Base-by-base conservation (phyloP, 768 basidiomycete genomes). In the Cyclocybe aegerita region DNA sequence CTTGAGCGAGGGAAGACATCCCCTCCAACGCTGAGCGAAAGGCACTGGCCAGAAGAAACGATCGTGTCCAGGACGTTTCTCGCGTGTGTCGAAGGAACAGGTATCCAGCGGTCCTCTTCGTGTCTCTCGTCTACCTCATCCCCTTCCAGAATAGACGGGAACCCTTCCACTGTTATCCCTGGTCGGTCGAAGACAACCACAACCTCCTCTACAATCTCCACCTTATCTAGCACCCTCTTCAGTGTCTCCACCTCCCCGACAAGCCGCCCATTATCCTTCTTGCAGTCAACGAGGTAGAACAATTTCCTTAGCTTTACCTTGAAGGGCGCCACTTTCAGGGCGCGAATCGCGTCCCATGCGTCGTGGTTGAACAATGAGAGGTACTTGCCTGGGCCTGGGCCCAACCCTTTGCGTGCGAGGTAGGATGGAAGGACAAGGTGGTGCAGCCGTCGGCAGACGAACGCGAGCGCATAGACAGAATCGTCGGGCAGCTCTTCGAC, bases 341-440 rank as follows among this genome's bases (percentile, higher is more conserved):
- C 62, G 14, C 42, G 50, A 10, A 63, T 31, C 5, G 56, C 50
- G 35, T 59, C 58, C 33, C 42, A 17, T 4, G 63, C 55, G 39
- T 55, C 54, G 37, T 58, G 48, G 43, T 60, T 54, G 32, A 49
- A 61, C 4, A 64, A 45, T 16, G 63, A 52, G 39, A 65, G 55
- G 39, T 58, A 52, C 23, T 60, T 54, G 3, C 46, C 34, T 2
- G 47, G 43, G 37, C 53, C 55, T 2, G 56, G 49, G 30, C 52
- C 53, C 33, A 60, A 50, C 15, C 56, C 55, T 9, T 60, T 51
- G 8, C 60, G 60, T 11, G 60, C 52, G 15, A 68, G 59, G 44
- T 62, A 66, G 23, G 62, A 17, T 1, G 64, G 59, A 10, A 68
- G 55, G 0, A 64, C 61, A 37, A 67, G 50, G 42, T 59, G 48